Conservation (phyloP, 495 filamentous ascomycete species). For the Durotheca rogersii region DNA sequence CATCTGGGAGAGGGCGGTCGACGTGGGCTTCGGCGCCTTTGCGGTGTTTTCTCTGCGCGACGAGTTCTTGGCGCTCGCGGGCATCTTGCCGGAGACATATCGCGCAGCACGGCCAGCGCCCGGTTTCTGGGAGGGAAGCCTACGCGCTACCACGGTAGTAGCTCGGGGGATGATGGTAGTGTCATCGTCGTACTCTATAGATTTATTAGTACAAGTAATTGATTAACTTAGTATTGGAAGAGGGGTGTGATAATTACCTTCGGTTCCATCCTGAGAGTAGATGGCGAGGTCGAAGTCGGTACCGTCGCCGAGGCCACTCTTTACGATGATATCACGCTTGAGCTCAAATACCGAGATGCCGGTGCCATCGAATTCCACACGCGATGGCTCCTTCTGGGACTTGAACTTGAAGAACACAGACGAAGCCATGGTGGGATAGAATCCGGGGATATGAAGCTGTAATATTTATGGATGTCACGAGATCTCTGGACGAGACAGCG, state of each 20-base stretch:
- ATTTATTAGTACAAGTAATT: conserved; percentile 28
- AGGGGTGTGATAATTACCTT: conserved; percentile 68
- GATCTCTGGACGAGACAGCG: conserved; percentile 5
- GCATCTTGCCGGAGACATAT: conserved; percentile 97
- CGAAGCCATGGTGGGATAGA: conserved; percentile 79
- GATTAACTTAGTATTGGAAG: not conserved
- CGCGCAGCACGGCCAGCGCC: conserved; percentile 86
- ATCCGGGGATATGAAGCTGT: no score
- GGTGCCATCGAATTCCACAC: conserved; percentile 96
- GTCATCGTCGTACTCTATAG: conserved; percentile 90
- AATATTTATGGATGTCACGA: conserved; percentile 23
- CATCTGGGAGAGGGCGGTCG: conserved; percentile 59
- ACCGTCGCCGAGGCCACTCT: conserved; percentile 90
- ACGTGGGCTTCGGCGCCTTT: conserved; percentile 59
- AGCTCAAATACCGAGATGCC: conserved; percentile 98
- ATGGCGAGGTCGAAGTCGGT: conserved; percentile 96
- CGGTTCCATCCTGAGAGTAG: conserved; percentile 83
- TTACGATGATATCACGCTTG: conserved; percentile 95
- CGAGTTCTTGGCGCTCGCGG: conserved; percentile 78
- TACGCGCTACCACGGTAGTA: conserved; percentile 86
- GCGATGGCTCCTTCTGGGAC: conserved; percentile 91
- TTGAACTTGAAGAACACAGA: conserved; percentile 99
- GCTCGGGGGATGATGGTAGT: conserved; percentile 92
- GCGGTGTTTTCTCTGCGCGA: conserved; percentile 62
- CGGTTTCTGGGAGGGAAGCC: conserved; percentile 76